These are phyloP conservation scores for Macroventuria anomochaeta DNA, from an alignment of 2,329 filamentous ascomycete species.

Conservation along the genomic window DNA sequence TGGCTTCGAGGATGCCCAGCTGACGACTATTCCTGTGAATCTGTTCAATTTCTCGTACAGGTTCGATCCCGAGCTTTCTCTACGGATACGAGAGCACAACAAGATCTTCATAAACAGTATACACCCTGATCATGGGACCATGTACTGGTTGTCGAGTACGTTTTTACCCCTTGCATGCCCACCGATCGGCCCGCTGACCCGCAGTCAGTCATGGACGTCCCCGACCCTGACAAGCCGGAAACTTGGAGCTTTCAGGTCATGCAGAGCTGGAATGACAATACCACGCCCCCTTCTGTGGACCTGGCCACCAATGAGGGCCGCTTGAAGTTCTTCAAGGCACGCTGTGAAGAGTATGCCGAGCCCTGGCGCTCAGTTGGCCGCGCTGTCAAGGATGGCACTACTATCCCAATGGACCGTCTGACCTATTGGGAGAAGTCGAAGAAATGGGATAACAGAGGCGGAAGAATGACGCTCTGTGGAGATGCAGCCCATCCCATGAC, in stretches of 20 bases:
- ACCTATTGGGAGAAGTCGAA: constrained; percentile 40
- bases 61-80: constrained; percentile 23
- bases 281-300: constrained; percentile 21
- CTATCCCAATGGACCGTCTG: constrained; percentile 37
- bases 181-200: constrained; percentile 11
- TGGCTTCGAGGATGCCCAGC: constrained; percentile 22
- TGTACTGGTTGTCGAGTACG: constrained; percentile 36
- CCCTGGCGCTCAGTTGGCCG: constrained; percentile 38
- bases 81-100: constrained; percentile 22
- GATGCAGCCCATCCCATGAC: constrained; percentile 51
- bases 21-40: constrained; percentile 27
- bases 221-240: constrained; percentile 32
- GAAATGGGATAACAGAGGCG: constrained; percentile 42
- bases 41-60: constrained; percentile 34
- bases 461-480: constrained; percentile 44
- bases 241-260: constrained; percentile 45
- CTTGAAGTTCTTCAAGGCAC: constrained; percentile 30
- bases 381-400: constrained; percentile 28
- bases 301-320: constrained; percentile 23
- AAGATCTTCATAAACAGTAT: constrained; percentile 31
- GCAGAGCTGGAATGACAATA: constrained; percentile 30
- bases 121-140: constrained; percentile 30
- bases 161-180: constrained; percentile 6
- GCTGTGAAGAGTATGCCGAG: constrained; percentile 35
- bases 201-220: constrained; percentile 39